Conservation (phyloP, 768 basidiomycete species). For the Mycena vitilis region DNA sequence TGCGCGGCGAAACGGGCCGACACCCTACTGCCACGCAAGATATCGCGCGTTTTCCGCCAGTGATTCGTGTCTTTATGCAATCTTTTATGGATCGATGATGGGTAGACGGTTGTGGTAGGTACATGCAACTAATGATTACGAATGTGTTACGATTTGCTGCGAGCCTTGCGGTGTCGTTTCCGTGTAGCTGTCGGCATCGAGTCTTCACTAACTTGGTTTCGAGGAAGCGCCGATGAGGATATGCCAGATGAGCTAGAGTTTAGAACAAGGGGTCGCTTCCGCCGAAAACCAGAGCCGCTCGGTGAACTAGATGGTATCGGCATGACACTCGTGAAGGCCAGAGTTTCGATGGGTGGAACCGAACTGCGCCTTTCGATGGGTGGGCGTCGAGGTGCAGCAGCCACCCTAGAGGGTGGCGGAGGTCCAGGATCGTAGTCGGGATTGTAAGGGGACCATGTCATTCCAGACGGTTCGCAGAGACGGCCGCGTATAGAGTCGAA, state of each 20-base stretch:
- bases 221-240: neutral
- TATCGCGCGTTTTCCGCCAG: conserved; percentile 45
- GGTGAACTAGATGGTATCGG: neutral
- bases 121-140: conserved; percentile 15
- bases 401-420: conserved; percentile 57
- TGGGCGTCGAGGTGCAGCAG: neutral
- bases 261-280: conserved; percentile 9
- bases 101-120: neutral
- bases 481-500: conserved; percentile 65
- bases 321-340: neutral
- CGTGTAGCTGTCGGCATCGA: neutral
- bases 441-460: conserved; percentile 67
- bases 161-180: conserved; percentile 18
- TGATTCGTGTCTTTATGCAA: conserved; percentile 24
- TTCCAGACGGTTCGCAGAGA: conserved; percentile 56
- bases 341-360: neutral
- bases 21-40: conserved; percentile 29
- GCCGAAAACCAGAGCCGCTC: neutral
- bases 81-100: neutral
- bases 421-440: conserved; percentile 81
- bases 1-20: conserved; percentile 47
- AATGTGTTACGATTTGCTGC: conserved; percentile 2
- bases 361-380: neutral
- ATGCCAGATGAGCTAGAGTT: conserved; percentile 9
- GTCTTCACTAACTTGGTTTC: neutral